Base-by-base conservation (phyloP, 805 yeast genomes). In the Candida ponderosae region DNA sequence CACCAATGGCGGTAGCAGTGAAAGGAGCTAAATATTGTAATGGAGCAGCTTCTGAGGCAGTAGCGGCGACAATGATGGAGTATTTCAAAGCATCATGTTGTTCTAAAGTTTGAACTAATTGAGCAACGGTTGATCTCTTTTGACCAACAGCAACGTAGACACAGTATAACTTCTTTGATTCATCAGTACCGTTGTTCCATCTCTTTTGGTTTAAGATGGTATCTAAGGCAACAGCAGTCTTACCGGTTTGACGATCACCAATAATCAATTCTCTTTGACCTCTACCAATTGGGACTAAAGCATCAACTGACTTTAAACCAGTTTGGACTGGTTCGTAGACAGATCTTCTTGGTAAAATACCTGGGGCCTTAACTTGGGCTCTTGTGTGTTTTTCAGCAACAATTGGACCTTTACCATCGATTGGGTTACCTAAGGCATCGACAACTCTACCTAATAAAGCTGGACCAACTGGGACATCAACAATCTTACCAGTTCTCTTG, bases 161-260 rank as follows among this genome's bases (percentile, higher is more conserved):
- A 85, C 98, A 93, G 89, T 90, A 93, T 63, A 93, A 80, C 76
- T 93, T 93, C 83, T 93, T 93, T 65, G 80, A 69, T 80, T 93
- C 99, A 68, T 93, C 97, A 47, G 72, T 40, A 71, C 95, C 96
- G 57, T 75, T 68, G 81, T 93, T 93, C 95, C 97, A 87, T 74
- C 95, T 84, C 85, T 90, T 93, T 76, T 93, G 99, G 77, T 93
- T 93, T 65, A 93, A 81, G 64, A 93, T 93, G 73, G 99, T 80
- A 71, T 93, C 98, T 57, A 93, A 69, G 58, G 97, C 98, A 59
- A 93, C 96, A 51, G 97, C 96, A 65, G 98, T 93, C 80, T 93
- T 93, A 83, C 98, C 98, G 62, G 98, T 93, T 79, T 93, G 98
- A 80, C 98, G 90, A 73, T 90, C 98, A 82, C 98, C 98, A 66